Evolutionary conservation across 2,329 filamentous ascomycete species (phyloP).

Genomic region (Sclerotinia subarctica): DNA sequence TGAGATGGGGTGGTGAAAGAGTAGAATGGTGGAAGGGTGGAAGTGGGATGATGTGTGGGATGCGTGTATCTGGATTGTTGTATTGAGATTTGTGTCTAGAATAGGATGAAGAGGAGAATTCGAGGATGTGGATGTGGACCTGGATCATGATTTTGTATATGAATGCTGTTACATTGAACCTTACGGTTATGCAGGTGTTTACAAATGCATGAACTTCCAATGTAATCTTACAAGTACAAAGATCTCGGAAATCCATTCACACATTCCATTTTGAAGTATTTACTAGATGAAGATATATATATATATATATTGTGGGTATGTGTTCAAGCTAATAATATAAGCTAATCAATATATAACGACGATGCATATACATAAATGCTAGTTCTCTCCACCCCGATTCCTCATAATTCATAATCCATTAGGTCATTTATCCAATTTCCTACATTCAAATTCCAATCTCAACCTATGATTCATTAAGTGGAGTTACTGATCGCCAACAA

Average conservation of each 20-base stretch:
- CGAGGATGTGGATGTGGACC: too few species aligned
- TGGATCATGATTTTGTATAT: not conserved
- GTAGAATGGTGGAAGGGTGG: not conserved
- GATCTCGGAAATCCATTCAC: not conserved
- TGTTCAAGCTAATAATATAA: not conserved
- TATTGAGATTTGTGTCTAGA: not conserved
- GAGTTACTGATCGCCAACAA: slow-evolving; percentile 25
- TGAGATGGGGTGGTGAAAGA: too few species aligned
- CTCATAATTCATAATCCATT: slow-evolving; percentile 7
- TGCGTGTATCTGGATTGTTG: not conserved
- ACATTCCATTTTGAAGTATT: too few species aligned
- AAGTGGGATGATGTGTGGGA: too few species aligned
- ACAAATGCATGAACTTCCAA: accelerated
- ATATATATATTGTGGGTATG: not conserved
- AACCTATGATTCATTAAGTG: not conserved
- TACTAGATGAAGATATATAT: not conserved
- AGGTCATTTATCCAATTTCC: not conserved
- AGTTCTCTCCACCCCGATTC: not conserved
- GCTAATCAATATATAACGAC: not conserved
- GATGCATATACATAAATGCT: not conserved
- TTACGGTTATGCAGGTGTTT: not conserved
- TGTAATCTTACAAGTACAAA: not conserved
- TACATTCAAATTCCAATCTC: not conserved
- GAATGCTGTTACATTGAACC: not conserved
- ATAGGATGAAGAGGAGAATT: not conserved